phyloP scores from a whole-genome alignment of 2,329 filamentous ascomycete species.

The Pseudogymnoascus sp. region DNA sequence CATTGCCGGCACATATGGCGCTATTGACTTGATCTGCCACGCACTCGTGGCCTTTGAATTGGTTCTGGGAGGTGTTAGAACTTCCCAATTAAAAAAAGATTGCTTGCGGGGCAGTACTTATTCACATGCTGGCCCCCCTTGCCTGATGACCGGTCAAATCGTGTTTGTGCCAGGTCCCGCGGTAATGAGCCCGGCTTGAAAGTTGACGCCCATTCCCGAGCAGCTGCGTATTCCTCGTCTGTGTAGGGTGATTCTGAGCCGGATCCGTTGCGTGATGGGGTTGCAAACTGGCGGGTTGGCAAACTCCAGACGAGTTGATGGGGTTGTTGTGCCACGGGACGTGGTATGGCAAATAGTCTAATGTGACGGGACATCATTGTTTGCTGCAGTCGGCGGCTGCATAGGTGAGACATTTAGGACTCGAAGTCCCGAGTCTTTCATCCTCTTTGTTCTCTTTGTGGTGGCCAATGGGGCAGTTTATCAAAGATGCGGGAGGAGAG shows the following conservation, averaged over 20 bases:
- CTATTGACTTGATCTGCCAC: slow-evolving; percentile 24
- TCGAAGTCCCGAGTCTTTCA: neutral
- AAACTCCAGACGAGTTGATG: neutral
- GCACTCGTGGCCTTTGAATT: slow-evolving; percentile 28
- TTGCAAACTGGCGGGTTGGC: neutral
- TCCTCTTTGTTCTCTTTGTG: neutral
- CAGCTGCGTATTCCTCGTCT: slow-evolving; percentile 17
- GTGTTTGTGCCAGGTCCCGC: slow-evolving; percentile 22
- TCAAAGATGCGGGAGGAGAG: neutral
- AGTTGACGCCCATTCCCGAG: slow-evolving; percentile 24
- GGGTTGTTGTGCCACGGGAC: neutral
- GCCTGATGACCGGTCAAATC: slow-evolving; percentile 24
- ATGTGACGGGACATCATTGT: neutral
- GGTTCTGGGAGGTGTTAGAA: slow-evolving; percentile 21
- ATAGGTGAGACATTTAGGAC: neutral
- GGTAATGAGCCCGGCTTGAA: slow-evolving; percentile 24
- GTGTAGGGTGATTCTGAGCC: neutral
- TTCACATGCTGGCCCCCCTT: slow-evolving; percentile 32
- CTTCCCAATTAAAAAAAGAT: slow-evolving; percentile 2
- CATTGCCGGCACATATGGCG: slow-evolving; percentile 22
- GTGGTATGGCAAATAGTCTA: neutral
- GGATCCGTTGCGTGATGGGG: neutral
- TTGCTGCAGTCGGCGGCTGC: neutral
- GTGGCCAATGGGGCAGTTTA: neutral
- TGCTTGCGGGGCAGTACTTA: slow-evolving; percentile 21